phyloP scores from a whole-genome alignment of 192 early-diverging fungal species.

The Linnemannia zychae region DNA sequence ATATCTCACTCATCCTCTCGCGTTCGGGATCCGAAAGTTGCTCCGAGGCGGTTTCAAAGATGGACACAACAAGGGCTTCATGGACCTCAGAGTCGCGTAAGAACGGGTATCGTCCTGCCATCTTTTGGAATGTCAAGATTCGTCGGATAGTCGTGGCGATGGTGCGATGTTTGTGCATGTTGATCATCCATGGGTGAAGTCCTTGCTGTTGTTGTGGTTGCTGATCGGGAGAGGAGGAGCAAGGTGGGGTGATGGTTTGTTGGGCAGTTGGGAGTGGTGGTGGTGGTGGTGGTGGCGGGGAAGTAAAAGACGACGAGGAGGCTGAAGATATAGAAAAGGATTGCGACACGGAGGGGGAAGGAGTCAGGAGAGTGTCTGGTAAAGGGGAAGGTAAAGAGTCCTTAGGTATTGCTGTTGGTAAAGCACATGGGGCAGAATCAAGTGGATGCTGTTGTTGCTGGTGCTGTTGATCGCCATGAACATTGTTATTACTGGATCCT shows the following conservation, averaged over 20 bases:
- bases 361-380: not conserved
- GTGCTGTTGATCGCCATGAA: not conserved
- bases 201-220: not conserved
- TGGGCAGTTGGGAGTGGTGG: not conserved
- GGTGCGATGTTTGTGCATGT: slow-evolving; percentile 70
- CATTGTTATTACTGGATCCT: not conserved
- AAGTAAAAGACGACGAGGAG: not conserved
- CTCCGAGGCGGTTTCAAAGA: slow-evolving; percentile 16
- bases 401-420: not conserved
- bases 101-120: slow-evolving; percentile 68
- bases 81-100: slow-evolving; percentile 52
- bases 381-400: not conserved
- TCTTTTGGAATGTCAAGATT: slow-evolving; percentile 65
- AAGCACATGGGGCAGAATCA: not conserved
- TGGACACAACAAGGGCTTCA: slow-evolving; percentile 29
- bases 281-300: not conserved
- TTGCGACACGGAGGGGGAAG: not conserved
- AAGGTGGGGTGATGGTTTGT: too few relatives aligned
- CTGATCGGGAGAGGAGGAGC: not conserved
- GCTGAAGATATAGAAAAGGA: not conserved
- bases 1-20: slow-evolving; percentile 46
- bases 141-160: slow-evolving; percentile 71
- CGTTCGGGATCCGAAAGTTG: slow-evolving; percentile 25
- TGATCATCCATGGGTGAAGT: slow-evolving; percentile 54
- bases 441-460: not conserved